Evolutionary conservation across 306 rosid species (phyloP).

Genomic region (Morella rubra): DNA sequence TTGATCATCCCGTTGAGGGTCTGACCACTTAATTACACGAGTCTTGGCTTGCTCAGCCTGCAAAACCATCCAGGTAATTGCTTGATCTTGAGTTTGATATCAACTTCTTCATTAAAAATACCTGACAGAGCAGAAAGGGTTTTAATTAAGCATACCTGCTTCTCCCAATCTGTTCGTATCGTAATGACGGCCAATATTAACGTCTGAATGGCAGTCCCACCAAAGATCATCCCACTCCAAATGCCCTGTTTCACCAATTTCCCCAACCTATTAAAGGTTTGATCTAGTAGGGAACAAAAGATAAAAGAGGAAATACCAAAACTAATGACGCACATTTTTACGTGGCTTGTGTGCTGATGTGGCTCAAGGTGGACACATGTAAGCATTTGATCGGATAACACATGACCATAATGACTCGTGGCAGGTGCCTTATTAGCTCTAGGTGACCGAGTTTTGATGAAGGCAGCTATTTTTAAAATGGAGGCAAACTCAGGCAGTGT

Average conservation of each 20-base stretch:
- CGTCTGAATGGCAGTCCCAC: conserved; percentile 69
- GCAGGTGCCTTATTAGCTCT: no score
- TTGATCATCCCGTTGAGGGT: conserved; percentile 12
- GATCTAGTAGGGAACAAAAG: no score
- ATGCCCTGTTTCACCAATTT: conserved; percentile 44
- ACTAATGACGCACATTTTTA: no score
- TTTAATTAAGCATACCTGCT: conserved; percentile 39
- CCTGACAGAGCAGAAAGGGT: background rate
- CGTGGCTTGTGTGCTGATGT: no score
- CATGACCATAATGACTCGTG: no score
- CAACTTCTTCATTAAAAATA: background rate
- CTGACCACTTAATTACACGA: conserved; percentile 47
- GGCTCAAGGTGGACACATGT: no score
- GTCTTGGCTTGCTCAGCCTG: conserved; percentile 49
- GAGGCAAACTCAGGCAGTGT: no score
- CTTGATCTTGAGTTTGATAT: background rate
- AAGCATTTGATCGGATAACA: no score
- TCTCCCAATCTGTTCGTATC: conserved; percentile 55
- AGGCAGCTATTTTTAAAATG: no score
- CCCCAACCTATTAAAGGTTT: background rate
- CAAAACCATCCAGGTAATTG: background rate
- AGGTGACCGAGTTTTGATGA: no score
- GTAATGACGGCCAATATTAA: conserved; percentile 43
- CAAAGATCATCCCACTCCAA: conserved; percentile 85
- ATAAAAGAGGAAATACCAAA: no score